Conservation (phyloP, 2,329 filamentous ascomycete species). For the Akanthomyces lecanii region DNA sequence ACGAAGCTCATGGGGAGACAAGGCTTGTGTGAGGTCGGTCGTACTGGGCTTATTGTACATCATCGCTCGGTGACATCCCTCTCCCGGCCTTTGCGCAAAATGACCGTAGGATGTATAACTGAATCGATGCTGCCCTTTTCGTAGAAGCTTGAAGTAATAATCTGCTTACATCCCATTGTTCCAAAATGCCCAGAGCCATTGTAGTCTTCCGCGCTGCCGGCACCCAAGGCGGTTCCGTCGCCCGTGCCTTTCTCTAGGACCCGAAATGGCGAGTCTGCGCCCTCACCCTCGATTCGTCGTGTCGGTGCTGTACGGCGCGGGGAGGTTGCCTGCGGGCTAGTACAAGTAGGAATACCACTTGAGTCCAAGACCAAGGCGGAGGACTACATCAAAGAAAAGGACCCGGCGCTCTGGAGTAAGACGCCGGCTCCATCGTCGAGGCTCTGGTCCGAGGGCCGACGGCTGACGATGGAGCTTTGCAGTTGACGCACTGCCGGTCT, state of each 20-base stretch:
- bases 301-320: conserved; percentile 29
- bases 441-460: conserved; percentile 22
- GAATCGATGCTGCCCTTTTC: no score
- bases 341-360: conserved; percentile 39
- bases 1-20: no score
- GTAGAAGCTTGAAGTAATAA: no score
- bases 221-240: no score
- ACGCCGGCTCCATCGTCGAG: conserved; percentile 23
- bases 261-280: conserved; percentile 28
- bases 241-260: conserved; percentile 19
- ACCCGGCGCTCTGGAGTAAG: conserved; percentile 24
- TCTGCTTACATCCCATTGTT: neutral
- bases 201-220: conserved; percentile 28
- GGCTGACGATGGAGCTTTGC: conserved; percentile 7
- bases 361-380: conserved; percentile 36
- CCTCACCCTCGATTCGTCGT: conserved; percentile 18
- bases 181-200: conserved; percentile 17
- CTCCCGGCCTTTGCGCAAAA: no score
- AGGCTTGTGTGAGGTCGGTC: no score
- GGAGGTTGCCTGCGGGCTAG: conserved; percentile 36
- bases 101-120: no score
- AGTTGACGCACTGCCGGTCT: neutral
- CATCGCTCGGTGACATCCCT: no score
- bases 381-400: conserved; percentile 23
- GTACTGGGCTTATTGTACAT: no score